These are phyloP conservation scores for Betula pendula DNA, from an alignment of 306 rosid genomes.

Conservation along the genomic window DNA sequence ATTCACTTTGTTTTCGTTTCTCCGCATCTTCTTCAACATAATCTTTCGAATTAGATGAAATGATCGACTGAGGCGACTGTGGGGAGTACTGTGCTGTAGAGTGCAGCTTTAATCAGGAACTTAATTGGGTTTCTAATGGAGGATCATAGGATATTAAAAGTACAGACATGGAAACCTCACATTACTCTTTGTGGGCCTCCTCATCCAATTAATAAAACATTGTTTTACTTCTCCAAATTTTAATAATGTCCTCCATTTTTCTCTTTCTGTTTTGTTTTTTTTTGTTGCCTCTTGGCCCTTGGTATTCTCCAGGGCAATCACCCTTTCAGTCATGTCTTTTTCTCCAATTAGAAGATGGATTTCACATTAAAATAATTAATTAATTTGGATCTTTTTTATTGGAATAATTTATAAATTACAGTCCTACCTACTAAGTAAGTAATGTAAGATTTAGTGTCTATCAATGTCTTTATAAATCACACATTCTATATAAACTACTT, in stretches of 20 bases:
- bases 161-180: conserved; percentile 5
- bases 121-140: conserved; percentile 26
- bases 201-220: not conserved
- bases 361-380: too few species aligned
- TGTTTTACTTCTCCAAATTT: not conserved
- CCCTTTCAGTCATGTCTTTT: not conserved
- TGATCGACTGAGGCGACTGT: conserved; percentile 50
- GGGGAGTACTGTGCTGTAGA: too few species aligned
- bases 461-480: too few species aligned
- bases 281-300: not conserved
- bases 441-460: too few species aligned
- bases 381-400: too few species aligned
- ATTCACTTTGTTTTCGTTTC: conserved; percentile 33
- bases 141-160: conserved; percentile 19
- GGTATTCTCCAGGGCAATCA: not conserved
- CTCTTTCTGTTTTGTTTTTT: not conserved
- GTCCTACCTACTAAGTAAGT: too few species aligned
- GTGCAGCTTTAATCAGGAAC: conserved; percentile 58
- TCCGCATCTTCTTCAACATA: conserved; percentile 40
- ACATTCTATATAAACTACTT: too few species aligned
- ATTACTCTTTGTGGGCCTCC: not conserved
- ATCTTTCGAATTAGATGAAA: conserved; percentile 40
- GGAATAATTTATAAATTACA: too few species aligned
- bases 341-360: too few species aligned
- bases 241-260: not conserved